Percentiles rank a stretch among this genome's conserved stretches.
phyloP scores from a whole-genome alignment of 192 early-diverging fungal species.

The Gonapodya sp. region DNA sequence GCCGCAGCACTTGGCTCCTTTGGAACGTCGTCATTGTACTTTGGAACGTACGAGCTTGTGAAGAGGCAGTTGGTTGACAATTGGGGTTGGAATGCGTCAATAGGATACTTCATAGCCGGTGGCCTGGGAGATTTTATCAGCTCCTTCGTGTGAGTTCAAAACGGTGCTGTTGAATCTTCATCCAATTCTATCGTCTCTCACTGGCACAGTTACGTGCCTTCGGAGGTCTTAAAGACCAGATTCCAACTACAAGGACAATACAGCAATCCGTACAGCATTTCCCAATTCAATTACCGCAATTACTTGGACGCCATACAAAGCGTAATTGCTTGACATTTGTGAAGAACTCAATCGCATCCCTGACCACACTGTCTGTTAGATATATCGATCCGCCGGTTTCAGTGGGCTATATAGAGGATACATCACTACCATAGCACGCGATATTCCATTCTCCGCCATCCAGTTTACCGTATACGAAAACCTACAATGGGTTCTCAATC shows the following conservation, averaged over 20 bases:
- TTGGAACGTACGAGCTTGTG: conserved; percentile 26
- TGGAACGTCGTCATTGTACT: conserved; percentile 22
- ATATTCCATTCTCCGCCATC: conserved; percentile 30
- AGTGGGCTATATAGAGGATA: conserved; percentile 35
- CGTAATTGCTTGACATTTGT: neutral
- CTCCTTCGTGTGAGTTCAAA: neutral
- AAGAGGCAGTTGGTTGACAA: conserved; percentile 20
- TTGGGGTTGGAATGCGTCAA: conserved; percentile 8
- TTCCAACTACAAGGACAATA: neutral
- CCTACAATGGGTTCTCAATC: neutral
- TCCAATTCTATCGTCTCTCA: neutral
- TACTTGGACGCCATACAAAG: neutral
- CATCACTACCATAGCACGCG: conserved; percentile 26
- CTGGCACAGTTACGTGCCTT: neutral
- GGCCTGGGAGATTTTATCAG: conserved; percentile 20
- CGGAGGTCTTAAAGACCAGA: neutral
- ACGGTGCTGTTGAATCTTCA: neutral
- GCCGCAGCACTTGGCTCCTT: conserved; percentile 27
- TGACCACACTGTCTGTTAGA: neutral
- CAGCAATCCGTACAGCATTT: neutral
- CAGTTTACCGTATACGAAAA: conserved; percentile 31
- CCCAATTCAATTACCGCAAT: neutral
- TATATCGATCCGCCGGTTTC: conserved; percentile 33
- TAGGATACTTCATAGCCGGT: conserved; percentile 23
- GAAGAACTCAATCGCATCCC: no score